phyloP scores from a whole-genome alignment of 176 grass and related monocot species.

The Pontederia paniculata region DNA sequence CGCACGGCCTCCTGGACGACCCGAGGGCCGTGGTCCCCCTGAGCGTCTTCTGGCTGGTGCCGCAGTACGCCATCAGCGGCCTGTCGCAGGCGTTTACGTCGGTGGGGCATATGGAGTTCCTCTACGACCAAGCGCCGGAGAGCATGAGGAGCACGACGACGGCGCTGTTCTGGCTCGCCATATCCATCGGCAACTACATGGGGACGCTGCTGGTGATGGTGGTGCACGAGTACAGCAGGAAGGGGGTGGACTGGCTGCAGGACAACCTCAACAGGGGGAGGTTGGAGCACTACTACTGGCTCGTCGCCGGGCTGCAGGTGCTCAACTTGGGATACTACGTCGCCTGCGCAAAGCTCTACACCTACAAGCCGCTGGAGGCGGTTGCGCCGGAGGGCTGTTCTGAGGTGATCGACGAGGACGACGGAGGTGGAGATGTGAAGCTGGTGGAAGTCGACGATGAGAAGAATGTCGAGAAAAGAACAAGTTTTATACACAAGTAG shows the following conservation, averaged over 20 bases:
- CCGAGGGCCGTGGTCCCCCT: conserved; percentile 24
- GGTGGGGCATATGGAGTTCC: conserved; percentile 77
- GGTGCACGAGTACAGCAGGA: conserved; percentile 40
- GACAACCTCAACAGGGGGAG: conserved; percentile 82
- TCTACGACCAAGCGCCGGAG: conserved; percentile 64
- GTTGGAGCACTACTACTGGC: conserved; percentile 74
- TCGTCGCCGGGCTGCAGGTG: conserved; percentile 53
- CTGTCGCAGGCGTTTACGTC: conserved; percentile 58
- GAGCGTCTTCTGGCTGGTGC: conserved; percentile 75
- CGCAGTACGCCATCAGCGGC: conserved; percentile 61
- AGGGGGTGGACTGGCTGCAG: conserved; percentile 50
- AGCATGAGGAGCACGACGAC: conserved; percentile 67
- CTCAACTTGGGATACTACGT: conserved; percentile 61
- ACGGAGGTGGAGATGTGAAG: conserved; percentile 32
- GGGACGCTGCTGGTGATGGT: conserved; percentile 55
- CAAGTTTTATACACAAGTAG: too few species aligned
- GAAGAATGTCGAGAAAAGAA: too few species aligned
- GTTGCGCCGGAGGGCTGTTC: neutral
- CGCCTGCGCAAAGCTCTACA: conserved; percentile 52
- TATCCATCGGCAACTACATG: conserved; percentile 51
- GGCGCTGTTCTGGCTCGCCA: conserved; percentile 62
- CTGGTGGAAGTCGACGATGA: conserved; percentile 2
- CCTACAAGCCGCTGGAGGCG: conserved; percentile 56
- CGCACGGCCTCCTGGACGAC: conserved; percentile 29
- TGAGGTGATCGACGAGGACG: conserved; percentile 18